Base-by-base conservation (phyloP, 805 yeast species). In the Tetrapisispora namnaoensis region DNA sequence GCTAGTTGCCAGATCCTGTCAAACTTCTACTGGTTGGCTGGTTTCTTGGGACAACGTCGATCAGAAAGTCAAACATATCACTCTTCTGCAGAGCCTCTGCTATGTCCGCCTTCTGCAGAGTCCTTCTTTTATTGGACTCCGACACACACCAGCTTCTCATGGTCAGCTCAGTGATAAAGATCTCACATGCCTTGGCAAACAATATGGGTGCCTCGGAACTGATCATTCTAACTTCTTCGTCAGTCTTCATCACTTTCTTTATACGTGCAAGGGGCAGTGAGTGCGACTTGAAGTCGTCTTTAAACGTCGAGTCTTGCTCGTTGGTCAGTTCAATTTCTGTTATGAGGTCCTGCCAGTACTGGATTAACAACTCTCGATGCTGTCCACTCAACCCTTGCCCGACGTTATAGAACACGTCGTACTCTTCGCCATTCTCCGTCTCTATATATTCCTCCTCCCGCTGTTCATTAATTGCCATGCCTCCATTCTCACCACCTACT, bases 141-240 rank as follows among this genome's bases (percentile, higher is more conserved):
- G 98, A 96, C 59, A 90, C 96, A 53, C 93, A 88, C 99, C 99
- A 93, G 8, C 99, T 97, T 50, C 99, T 75, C 96, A 93, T 90
- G 14, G 99, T 90, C 48, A 93, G 72, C 65, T 93, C 99, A 0
- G 99, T 90, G 57, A 93, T 91, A 68, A 93, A 93, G 35, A 93
- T 82, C 64, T 93, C 99, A 68, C 99, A 93, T 1, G 98, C 98
- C 66, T 93, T 93, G 43, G 99, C 98, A 70, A 93, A 93, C 51
- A 93, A 69, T 34, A 93, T 89, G 2, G 99, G 99, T 0, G 98
- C 98, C 69, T 93, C 99, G 2, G 99, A 98, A 54, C 93, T 81
- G 49, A 93, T 93, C 99, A 93, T 93, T 55, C 89, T 79, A 37
- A 93, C 98, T 55, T 91, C 97, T 62, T 88, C 95, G 64, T 91